A percentile compares a stretch with the other conserved stretches of the same genome.
Evolutionary conservation across 495 filamentous ascomycete genomes (phyloP).

Genomic region (Aspergillus avenaceus): DNA sequence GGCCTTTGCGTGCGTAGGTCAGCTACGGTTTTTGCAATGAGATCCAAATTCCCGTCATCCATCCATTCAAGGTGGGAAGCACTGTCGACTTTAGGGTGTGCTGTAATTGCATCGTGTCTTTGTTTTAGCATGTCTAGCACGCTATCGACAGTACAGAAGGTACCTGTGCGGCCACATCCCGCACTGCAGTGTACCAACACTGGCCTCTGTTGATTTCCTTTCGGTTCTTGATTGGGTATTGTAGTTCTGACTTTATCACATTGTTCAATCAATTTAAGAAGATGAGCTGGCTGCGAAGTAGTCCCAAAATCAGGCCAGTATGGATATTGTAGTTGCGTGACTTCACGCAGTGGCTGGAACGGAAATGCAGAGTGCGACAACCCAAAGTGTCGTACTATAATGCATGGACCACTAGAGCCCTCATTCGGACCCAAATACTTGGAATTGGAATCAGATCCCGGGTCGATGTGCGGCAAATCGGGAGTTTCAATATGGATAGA

Average conservation of each 20-base stretch:
- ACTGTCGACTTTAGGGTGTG: constrained; percentile 8
- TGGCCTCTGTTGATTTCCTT: constrained; percentile 56
- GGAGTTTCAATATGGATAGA: constrained; percentile 65
- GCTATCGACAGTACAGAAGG: constrained; percentile 93
- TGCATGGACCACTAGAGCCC: constrained; percentile 58
- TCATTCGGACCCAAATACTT: constrained; percentile 15
- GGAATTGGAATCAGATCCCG: constrained; percentile 3
- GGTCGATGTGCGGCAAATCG: constrained; percentile 8
- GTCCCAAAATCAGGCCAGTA: constrained; percentile 96
- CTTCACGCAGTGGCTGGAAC: constrained; percentile 83
- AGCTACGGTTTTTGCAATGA: constrained; percentile 80
- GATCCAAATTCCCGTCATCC: constrained; percentile 58
- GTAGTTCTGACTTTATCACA: constrained; percentile 54
- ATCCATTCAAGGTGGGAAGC: constrained; percentile 49
- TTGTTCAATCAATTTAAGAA: constrained; percentile 82
- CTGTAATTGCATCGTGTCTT: constrained; percentile 45
- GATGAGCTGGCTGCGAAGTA: constrained; percentile 80
- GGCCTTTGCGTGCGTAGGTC: constrained; percentile 84
- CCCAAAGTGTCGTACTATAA: constrained; percentile 83
- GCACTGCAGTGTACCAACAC: constrained; percentile 93
- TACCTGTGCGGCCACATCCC: constrained; percentile 90
- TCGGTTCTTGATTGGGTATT: constrained; percentile 47
- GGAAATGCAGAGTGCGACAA: constrained; percentile 72
- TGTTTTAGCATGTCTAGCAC: constrained; percentile 91
- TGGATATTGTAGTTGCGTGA: constrained; percentile 92